phyloP scores from a whole-genome alignment of 1,284 basidiomycete species.

The Flammula alnicola region DNA sequence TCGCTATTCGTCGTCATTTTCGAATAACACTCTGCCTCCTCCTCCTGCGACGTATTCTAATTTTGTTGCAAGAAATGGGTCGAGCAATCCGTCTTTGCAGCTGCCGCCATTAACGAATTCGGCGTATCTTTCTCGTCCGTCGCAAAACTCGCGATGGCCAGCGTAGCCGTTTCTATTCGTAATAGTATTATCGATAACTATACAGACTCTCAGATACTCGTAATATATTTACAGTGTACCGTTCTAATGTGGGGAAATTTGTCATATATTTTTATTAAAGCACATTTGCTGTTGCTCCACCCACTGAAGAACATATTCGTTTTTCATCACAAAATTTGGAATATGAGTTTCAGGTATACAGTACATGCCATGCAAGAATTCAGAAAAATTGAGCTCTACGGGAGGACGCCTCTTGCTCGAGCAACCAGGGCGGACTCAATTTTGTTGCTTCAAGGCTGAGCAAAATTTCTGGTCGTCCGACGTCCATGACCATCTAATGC shows the following conservation, averaged over 20 bases:
- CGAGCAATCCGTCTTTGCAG: slow-evolving; percentile 26
- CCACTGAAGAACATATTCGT: too few relatives aligned
- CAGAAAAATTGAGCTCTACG: too few relatives aligned
- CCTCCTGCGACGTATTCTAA: slow-evolving; percentile 22
- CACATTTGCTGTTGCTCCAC: background rate
- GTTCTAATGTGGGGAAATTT: slow-evolving; percentile 5
- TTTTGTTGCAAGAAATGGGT: slow-evolving; percentile 25
- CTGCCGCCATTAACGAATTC: slow-evolving; percentile 30
- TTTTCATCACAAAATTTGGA: too few relatives aligned
- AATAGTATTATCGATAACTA: slow-evolving; percentile 12
- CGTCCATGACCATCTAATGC: too few relatives aligned
- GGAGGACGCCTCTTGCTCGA: too few relatives aligned
- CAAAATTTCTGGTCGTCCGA: too few relatives aligned
- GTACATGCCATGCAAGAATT: too few relatives aligned
- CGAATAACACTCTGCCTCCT: slow-evolving; percentile 24
- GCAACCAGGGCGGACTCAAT: too few relatives aligned
- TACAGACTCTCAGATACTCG: slow-evolving; percentile 6
- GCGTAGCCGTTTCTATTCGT: slow-evolving; percentile 15
- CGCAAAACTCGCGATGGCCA: slow-evolving; percentile 27
- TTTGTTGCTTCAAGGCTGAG: too few relatives aligned
- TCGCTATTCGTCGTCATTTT: slow-evolving; percentile 25
- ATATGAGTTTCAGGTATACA: too few relatives aligned
- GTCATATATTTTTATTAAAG: background rate
- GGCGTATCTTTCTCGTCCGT: slow-evolving; percentile 18
- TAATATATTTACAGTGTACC: slow-evolving; percentile 17